Evolutionary conservation across 129 eudicot species (phyloP).

Genomic region (Lonicera japonica): DNA sequence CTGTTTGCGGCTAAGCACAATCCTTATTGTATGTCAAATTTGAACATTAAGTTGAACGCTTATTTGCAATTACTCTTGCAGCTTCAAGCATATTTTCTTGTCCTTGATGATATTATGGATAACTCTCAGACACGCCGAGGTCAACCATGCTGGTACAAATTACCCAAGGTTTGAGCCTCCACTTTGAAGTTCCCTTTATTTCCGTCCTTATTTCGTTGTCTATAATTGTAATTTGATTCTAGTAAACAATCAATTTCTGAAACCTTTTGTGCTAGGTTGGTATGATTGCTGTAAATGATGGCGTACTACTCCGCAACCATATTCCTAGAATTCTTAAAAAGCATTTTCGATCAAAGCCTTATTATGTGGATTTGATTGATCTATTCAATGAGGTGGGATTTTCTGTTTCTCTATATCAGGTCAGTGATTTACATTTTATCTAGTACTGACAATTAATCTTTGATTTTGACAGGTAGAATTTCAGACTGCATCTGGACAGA

Average conservation of each 20-base stretch:
- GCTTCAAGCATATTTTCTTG: constrained; percentile 96
- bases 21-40: background rate
- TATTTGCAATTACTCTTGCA: constrained; percentile 20
- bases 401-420: background rate
- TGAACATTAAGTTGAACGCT: constrained; percentile 1
- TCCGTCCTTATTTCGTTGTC: background rate
- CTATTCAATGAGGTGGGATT: constrained; percentile 73
- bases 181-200: background rate
- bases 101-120: constrained; percentile 93
- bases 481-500: constrained; percentile 86
- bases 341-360: constrained; percentile 70
- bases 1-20: background rate
- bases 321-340: constrained; percentile 76
- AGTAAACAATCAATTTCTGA: constrained; percentile 10
- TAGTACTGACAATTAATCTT: background rate
- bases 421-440: background rate
- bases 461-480: constrained; percentile 59
- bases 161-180: constrained; percentile 53
- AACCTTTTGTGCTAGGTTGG: constrained; percentile 59
- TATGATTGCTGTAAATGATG: constrained; percentile 87
- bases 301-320: constrained; percentile 84
- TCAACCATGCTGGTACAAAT: constrained; percentile 90
- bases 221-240: constrained; percentile 2
- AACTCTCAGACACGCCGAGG: constrained; percentile 86
- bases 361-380: constrained; percentile 73